These are phyloP conservation scores for Xylaria sp. DNA, from an alignment of 2,329 filamentous ascomycete species.

Conservation along the genomic window DNA sequence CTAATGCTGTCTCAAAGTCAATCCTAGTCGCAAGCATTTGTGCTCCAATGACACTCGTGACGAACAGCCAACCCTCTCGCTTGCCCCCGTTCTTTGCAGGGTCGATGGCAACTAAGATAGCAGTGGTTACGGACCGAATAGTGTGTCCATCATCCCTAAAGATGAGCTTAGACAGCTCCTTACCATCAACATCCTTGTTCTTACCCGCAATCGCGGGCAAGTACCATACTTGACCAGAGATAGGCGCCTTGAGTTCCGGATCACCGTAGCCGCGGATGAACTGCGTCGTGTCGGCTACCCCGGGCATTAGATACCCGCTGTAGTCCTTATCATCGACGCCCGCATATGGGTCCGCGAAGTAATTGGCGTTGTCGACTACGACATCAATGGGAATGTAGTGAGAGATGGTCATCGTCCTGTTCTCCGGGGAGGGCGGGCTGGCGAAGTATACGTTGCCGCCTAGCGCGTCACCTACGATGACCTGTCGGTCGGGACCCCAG, in stretches of 20 bases:
- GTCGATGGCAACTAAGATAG: conserved; percentile 59
- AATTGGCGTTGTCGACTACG: conserved; percentile 62
- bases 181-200: conserved; percentile 42
- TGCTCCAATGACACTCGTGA: conserved; percentile 59
- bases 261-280: conserved; percentile 43
- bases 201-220: conserved; percentile 26
- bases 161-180: conserved; percentile 49
- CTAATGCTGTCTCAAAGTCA: conserved; percentile 45
- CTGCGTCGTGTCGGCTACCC: conserved; percentile 50
- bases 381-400: conserved; percentile 52
- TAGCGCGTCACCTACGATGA: conserved; percentile 50
- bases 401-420: conserved; percentile 47
- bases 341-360: conserved; percentile 60
- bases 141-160: conserved; percentile 63
- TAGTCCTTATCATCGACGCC: conserved; percentile 48
- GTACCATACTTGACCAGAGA: conserved; percentile 53
- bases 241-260: conserved; percentile 47
- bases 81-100: conserved; percentile 50
- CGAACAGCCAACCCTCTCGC: conserved; percentile 62
- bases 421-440: conserved; percentile 33
- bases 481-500: conserved; percentile 50
- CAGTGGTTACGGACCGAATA: conserved; percentile 56
- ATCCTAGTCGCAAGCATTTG: conserved; percentile 58
- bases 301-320: conserved; percentile 60
- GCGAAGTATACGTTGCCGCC: conserved; percentile 56